These are phyloP conservation scores for Phytophthora ramorum DNA, from an alignment of 352 stramenopile species.

Conservation along the genomic window DNA sequence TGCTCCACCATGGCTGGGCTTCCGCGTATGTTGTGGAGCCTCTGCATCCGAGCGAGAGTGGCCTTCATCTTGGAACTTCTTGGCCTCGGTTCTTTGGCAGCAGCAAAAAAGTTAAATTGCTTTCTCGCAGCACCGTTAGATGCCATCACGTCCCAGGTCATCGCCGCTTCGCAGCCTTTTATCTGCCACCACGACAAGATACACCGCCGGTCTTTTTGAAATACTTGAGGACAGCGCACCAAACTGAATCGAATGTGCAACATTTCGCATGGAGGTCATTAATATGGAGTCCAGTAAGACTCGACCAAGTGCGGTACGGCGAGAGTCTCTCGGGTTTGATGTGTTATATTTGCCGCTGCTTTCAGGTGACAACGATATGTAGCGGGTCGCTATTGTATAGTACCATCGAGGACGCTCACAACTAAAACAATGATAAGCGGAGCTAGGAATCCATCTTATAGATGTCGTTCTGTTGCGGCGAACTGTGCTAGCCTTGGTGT, in stretches of 20 bases:
- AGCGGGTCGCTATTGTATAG: not conserved
- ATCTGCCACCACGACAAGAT: constrained; percentile 2
- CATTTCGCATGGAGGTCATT: too few relatives aligned
- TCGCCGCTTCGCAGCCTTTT: constrained; percentile 10
- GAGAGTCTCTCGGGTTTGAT: too few relatives aligned
- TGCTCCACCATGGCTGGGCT: constrained; percentile 21
- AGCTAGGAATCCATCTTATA: not conserved
- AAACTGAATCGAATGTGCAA: too few relatives aligned
- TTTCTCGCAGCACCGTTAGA: not conserved
- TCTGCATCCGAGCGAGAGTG: constrained; percentile 23
- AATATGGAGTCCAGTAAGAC: too few relatives aligned
- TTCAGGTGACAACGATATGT: too few relatives aligned
- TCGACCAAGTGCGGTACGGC: too few relatives aligned
- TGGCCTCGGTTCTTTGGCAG: not conserved
- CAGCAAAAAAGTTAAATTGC: constrained; percentile 9
- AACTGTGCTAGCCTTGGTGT: too few relatives aligned
- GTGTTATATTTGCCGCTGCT: too few relatives aligned
- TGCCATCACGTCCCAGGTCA: constrained; percentile 2
- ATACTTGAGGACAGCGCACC: too few relatives aligned
- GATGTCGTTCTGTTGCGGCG: too few relatives aligned
- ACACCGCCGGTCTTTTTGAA: too few relatives aligned
- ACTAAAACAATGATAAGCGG: not conserved
- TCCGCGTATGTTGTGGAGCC: constrained; percentile 12
- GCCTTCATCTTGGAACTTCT: constrained; percentile 22
- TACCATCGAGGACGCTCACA: not conserved